Conservation (phyloP, 2,329 filamentous ascomycete genomes). For the Colletotrichum sp. region DNA sequence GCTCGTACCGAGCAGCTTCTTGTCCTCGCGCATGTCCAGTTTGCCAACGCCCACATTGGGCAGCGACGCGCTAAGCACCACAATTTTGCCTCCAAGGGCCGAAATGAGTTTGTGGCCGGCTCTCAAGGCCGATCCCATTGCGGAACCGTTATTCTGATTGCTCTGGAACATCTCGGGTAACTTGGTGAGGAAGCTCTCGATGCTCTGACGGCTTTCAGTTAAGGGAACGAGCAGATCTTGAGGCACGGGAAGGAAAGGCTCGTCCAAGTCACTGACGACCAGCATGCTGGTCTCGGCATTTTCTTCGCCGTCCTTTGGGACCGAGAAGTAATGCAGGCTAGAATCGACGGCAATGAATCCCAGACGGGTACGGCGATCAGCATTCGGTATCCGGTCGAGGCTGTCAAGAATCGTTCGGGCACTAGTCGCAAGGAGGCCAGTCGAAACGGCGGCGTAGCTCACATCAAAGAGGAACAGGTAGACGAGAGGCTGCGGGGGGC, state of each 20-base stretch:
- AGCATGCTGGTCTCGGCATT: constrained; percentile 87
- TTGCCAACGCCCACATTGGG: constrained; percentile 91
- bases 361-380: constrained; percentile 87
- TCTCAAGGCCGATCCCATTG: constrained; percentile 91
- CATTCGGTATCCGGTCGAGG: constrained; percentile 96
- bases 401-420: constrained; percentile 95
- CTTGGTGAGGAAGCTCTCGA: constrained; percentile 89
- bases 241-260: constrained; percentile 94
- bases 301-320: constrained; percentile 87
- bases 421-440: constrained; percentile 87
- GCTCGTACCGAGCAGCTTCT: constrained; percentile 91
- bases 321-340: constrained; percentile 93
- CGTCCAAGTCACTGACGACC: constrained; percentile 92
- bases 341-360: constrained; percentile 97
- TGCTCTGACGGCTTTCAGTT: constrained; percentile 85
- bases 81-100: constrained; percentile 92
- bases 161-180: constrained; percentile 97
- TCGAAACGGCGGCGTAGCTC: constrained; percentile 88
- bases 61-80: constrained; percentile 86
- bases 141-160: constrained; percentile 87
- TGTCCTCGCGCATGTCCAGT: constrained; percentile 93
- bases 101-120: constrained; percentile 97
- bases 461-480: constrained; percentile 97
- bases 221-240: constrained; percentile 90
- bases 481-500: constrained; percentile 91